A percentile compares a stretch with the other conserved stretches of the same genome.
Evolutionary conservation across 2,329 filamentous ascomycete species (phyloP).

Genomic region (Beauveria pseudobassiana): DNA sequence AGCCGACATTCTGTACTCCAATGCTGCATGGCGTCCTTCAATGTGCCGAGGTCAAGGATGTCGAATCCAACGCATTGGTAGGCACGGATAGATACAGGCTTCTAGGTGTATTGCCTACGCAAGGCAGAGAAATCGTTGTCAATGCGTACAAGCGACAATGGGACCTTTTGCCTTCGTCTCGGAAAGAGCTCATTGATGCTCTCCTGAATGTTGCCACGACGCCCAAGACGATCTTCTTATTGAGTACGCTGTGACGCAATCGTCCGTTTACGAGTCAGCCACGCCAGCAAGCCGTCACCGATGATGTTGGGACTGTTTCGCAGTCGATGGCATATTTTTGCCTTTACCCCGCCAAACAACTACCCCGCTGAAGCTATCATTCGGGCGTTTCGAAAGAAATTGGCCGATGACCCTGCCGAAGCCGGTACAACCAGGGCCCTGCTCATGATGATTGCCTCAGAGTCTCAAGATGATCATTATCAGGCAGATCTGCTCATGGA

Average conservation of each 20-base stretch:
- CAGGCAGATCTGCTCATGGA: constrained; percentile 27
- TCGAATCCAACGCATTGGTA: constrained; percentile 21
- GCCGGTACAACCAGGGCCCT: constrained; percentile 25
- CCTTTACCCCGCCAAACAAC: constrained; percentile 28
- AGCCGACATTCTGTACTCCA: constrained; percentile 22
- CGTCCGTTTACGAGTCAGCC: constrained; percentile 31
- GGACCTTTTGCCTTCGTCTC: constrained; percentile 25
- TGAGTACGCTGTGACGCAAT: constrained; percentile 31
- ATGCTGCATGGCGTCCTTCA: constrained; percentile 26
- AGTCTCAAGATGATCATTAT: constrained; percentile 27
- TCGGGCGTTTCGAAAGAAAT: constrained; percentile 27
- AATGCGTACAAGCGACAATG: constrained; percentile 35
- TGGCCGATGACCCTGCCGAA: constrained; percentile 24
- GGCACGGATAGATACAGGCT: constrained; percentile 27
- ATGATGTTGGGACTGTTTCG: constrained; percentile 25
- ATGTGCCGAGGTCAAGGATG: constrained; percentile 23
- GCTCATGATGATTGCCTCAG: constrained; percentile 27
- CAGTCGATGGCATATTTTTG: constrained; percentile 29
- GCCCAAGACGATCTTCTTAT: constrained; percentile 26
- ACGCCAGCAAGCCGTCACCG: constrained; percentile 19
- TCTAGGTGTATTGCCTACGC: constrained; percentile 30
- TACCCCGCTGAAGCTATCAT: constrained; percentile 28
- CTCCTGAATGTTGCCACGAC: constrained; percentile 28
- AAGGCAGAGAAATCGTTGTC: constrained; percentile 26
- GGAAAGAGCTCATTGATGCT: constrained; percentile 25